Evolutionary conservation across 2,329 filamentous ascomycete genomes (phyloP).

Genomic region (Chrysosporium keratinophilum): DNA sequence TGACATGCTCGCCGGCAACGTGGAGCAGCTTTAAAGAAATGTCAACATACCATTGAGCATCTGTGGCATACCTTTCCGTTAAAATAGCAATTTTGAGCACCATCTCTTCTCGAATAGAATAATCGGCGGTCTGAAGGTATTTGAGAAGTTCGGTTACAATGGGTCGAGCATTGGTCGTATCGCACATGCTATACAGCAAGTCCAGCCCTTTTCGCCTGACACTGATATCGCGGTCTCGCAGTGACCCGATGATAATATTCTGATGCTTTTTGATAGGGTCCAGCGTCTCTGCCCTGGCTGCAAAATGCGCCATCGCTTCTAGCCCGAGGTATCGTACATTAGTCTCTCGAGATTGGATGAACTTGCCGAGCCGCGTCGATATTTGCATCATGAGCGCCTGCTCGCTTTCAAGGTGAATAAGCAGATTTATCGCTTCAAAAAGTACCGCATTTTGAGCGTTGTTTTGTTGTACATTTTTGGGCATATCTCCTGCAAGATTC

Average conservation of each 20-base stretch:
- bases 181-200: conserved; percentile 98
- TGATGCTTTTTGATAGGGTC: conserved; percentile 98
- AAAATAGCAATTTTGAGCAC: conserved; percentile 96
- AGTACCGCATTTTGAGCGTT: conserved; percentile 97
- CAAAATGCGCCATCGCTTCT: conserved; percentile 96
- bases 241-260: conserved; percentile 83
- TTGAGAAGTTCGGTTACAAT: conserved; percentile 90
- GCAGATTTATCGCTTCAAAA: conserved; percentile 96
- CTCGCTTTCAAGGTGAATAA: conserved; percentile 94
- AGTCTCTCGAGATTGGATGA: conserved; percentile 92
- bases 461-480: conserved; percentile 98
- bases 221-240: conserved; percentile 93
- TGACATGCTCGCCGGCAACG: conserved; percentile 95
- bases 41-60: conserved; percentile 98
- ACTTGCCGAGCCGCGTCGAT: conserved; percentile 78
- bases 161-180: conserved; percentile 81
- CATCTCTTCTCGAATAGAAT: conserved; percentile 98
- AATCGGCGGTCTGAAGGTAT: conserved; percentile 92
- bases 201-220: conserved; percentile 92
- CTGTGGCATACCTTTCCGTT: conserved; percentile 96
- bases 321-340: conserved; percentile 93
- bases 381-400: conserved; percentile 93
- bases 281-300: conserved; percentile 82
- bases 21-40: conserved; percentile 89
- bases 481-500: conserved; percentile 81